phyloP scores from a whole-genome alignment of 352 stramenopile genomes.

The Phytophthora agathidicida region DNA sequence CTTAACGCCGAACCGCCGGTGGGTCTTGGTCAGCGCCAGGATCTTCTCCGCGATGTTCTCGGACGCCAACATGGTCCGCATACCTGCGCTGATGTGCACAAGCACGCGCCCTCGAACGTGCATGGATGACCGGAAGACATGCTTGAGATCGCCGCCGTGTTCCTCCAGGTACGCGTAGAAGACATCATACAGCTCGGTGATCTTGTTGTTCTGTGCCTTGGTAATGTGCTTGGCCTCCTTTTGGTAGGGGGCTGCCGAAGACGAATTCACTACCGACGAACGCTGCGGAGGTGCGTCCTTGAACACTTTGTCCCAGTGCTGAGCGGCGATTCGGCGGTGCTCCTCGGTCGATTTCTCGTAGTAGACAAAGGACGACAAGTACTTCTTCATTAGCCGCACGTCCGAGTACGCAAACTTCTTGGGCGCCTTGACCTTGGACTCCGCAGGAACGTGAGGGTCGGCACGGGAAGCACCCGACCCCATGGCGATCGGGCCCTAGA shows the following conservation, averaged over 20 bases:
- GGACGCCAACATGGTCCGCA: conserved; percentile 47
- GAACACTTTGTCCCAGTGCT: conserved; percentile 53
- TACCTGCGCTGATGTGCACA: conserved; percentile 58
- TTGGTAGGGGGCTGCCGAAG: not conserved
- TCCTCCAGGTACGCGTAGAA: conserved; percentile 59
- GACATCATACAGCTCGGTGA: conserved; percentile 54
- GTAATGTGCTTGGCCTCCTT: conserved; percentile 32
- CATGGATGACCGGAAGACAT: conserved; percentile 60
- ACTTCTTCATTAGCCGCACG: conserved; percentile 45
- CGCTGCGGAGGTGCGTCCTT: conserved; percentile 27
- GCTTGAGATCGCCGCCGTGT: conserved; percentile 50
- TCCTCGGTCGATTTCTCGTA: conserved; percentile 47
- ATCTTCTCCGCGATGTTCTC: conserved; percentile 46
- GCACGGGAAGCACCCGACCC: conserved; percentile 15
- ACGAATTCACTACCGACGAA: not conserved
- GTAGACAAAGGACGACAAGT: conserved; percentile 46
- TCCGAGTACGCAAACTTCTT: conserved; percentile 38
- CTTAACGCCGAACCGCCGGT: conserved; percentile 55
- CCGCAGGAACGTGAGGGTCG: conserved; percentile 1
- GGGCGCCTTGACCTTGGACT: conserved; percentile 21
- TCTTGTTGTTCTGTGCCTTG: conserved; percentile 39
- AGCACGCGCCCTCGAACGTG: conserved; percentile 53
- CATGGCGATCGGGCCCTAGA: conserved; percentile 23
- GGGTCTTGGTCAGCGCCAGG: conserved; percentile 50
- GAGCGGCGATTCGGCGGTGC: conserved; percentile 40